Percentiles rank a stretch among this genome's conserved stretches.
These are phyloP conservation scores for Ustilago crameri DNA, from an alignment of 1,284 basidiomycete species.

Conservation along the genomic window DNA sequence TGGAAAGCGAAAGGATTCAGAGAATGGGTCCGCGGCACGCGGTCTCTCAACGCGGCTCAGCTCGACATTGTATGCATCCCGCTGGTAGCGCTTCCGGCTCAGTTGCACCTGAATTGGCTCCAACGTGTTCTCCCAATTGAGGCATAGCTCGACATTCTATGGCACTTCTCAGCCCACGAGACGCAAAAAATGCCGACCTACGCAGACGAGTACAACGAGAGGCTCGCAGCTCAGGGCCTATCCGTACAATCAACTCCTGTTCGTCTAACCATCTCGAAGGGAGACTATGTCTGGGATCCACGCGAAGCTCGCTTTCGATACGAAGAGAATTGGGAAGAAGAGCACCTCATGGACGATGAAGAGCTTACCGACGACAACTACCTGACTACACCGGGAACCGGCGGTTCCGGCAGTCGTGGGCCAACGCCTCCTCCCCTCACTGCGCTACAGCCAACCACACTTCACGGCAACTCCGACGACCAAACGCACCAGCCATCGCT, in stretches of 20 bases:
- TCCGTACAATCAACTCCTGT: slow-evolving; percentile 37
- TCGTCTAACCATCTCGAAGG: slow-evolving; percentile 47
- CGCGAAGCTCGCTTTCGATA: slow-evolving; percentile 18
- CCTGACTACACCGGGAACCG: not conserved
- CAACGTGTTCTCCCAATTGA: no score
- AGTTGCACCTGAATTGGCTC: no score
- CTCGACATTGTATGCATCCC: no score
- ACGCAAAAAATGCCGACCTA: slow-evolving; percentile 44
- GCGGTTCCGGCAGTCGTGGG: slow-evolving; percentile 2
- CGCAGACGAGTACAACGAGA: slow-evolving; percentile 46
- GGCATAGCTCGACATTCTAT: no score
- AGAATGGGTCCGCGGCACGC: no score
- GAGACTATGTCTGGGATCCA: slow-evolving; percentile 42
- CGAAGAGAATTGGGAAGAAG: slow-evolving; percentile 47
- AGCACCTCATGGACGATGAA: slow-evolving; percentile 52
- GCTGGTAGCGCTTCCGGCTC: no score
- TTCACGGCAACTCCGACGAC: not conserved
- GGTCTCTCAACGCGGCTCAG: no score
- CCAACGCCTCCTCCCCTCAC: slow-evolving; percentile 9
- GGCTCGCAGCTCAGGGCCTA: slow-evolving; percentile 23
- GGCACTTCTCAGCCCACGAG: no score
- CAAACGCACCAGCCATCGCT: slow-evolving; percentile 21
- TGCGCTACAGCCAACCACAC: slow-evolving; percentile 16
- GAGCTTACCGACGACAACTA: slow-evolving; percentile 7
- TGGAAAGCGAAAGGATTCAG: not conserved